Evolutionary conservation across 2,329 filamentous ascomycete genomes (phyloP).

Genomic region (Nigrospora osmanthi): DNA sequence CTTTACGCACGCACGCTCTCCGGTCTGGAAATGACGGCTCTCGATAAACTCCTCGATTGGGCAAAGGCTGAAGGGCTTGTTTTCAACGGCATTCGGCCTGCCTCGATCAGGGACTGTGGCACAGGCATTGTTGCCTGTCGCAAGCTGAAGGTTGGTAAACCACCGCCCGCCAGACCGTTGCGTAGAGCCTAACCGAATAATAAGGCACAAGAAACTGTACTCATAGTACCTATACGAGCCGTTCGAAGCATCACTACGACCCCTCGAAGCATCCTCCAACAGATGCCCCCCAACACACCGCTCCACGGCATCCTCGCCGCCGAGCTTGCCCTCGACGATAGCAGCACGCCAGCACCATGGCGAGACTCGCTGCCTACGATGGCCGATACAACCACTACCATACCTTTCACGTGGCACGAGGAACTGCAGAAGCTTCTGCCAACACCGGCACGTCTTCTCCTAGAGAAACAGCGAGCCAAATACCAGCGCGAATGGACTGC

Average conservation of each 20-base stretch:
- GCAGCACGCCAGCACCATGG: neutral
- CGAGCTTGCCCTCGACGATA: neutral
- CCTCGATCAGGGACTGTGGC: too few relatives aligned
- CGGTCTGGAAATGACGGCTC: too few relatives aligned
- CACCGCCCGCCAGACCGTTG: too few relatives aligned
- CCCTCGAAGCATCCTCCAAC: neutral
- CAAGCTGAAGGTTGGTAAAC: too few relatives aligned
- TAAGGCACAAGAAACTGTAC: neutral
- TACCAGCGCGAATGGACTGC: neutral
- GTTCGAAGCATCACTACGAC: neutral
- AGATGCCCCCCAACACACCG: neutral
- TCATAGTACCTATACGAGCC: neutral
- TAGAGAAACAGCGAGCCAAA: conserved; percentile 15
- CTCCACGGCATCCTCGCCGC: neutral
- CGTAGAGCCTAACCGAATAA: too few relatives aligned
- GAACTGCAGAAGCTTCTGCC: conserved; percentile 1
- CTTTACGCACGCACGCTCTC: too few relatives aligned
- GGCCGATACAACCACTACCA: neutral
- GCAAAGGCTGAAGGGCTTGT: too few relatives aligned
- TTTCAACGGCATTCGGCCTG: too few relatives aligned
- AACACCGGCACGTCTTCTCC: neutral
- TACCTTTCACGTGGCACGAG: neutral
- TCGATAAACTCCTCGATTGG: too few relatives aligned
- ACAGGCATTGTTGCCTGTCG: too few relatives aligned
- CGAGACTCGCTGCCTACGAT: neutral